Base-by-base conservation (phyloP, 257 asterid genomes). In the Schizonepeta tenuifolia region DNA sequence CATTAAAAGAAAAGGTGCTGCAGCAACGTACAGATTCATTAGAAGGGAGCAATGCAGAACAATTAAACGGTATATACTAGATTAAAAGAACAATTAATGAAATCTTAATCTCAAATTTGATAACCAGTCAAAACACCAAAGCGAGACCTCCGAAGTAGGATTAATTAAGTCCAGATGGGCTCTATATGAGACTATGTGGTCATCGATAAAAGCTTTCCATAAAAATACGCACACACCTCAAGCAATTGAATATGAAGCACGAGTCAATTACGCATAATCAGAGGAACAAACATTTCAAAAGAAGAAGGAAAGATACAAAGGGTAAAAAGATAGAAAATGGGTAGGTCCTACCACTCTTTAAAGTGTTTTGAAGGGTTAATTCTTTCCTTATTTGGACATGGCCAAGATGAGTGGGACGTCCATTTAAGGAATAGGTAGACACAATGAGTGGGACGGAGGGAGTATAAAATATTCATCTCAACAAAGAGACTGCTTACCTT, bases 401-500 rank as follows among this genome's bases (percentile, higher is more conserved):
- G n/a, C n/a, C n/a, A n/a, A n/a, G n/a, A n/a, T n/a, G n/a, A n/a
- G n/a, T n/a, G n/a, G n/a, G n/a, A n/a, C n/a, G n/a, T n/a, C n/a
- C n/a, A n/a, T n/a, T n/a, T n/a, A n/a, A n/a, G n/a, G n/a, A n/a
- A n/a, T n/a, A n/a, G n/a, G n/a, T n/a, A n/a, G n/a, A n/a, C n/a
- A n/a, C n/a, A n/a, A n/a, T n/a, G n/a, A n/a, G n/a, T n/a, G n/a
- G n/a, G n/a, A n/a, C n/a, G n/a, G n/a, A n/a, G n/a, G n/a, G n/a
- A n/a, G n/a, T 1, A 10, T 6, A 47, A 14, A 60, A 41, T 49
- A 59, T 20, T 12, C 22, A 61, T 28, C 17, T 46, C 2, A 44
- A 41, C 56, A 65, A 49, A 67, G 67, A 67, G 47, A 41, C 63
- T 65, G 71, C 50, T 74, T 70, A 90, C 98, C 97, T 93, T 93